These are phyloP conservation scores for Eucalyptus globulus DNA, from an alignment of 345 rosid genomes.

Conservation along the genomic window DNA sequence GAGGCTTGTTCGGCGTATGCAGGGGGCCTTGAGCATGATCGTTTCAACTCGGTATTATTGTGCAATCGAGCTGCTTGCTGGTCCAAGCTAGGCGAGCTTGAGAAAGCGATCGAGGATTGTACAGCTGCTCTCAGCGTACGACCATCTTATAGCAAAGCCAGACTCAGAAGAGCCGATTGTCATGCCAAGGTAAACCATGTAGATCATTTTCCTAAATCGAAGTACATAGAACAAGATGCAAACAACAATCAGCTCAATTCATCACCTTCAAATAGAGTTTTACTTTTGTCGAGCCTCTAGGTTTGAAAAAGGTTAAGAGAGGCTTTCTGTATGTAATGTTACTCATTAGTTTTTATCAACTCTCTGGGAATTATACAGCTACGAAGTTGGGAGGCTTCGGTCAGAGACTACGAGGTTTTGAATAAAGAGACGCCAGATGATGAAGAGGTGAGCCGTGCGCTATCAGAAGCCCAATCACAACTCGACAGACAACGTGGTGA, in stretches of 20 bases:
- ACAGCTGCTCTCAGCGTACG: conserved; percentile 50
- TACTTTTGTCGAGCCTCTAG: background rate
- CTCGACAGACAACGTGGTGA: conserved; percentile 29
- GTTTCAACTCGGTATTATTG: conserved; percentile 59
- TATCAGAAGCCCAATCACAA: conserved; percentile 39
- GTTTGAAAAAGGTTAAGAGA: background rate
- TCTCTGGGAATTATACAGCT: conserved; percentile 18
- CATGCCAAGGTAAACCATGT: conserved; percentile 40
- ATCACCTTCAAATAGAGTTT: background rate
- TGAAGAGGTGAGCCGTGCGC: conserved; percentile 41
- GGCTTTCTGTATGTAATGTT: background rate
- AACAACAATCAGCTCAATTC: background rate
- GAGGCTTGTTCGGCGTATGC: conserved; percentile 58
- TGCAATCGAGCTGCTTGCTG: conserved; percentile 85
- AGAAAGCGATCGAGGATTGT: conserved; percentile 68
- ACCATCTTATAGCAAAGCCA: conserved; percentile 64
- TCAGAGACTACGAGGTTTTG: conserved; percentile 62
- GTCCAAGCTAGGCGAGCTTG: conserved; percentile 51
- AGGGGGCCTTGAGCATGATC: conserved; percentile 70
- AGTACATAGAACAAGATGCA: background rate
- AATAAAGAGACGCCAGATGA: conserved; percentile 47
- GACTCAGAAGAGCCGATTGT: conserved; percentile 84
- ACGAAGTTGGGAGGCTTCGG: conserved; percentile 53
- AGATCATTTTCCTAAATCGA: background rate
- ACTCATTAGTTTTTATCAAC: background rate